Percentiles rank a stretch among this genome's conserved stretches.
phyloP scores from a whole-genome alignment of 2,329 filamentous ascomycete species.

The Colletotrichum sublineola region DNA sequence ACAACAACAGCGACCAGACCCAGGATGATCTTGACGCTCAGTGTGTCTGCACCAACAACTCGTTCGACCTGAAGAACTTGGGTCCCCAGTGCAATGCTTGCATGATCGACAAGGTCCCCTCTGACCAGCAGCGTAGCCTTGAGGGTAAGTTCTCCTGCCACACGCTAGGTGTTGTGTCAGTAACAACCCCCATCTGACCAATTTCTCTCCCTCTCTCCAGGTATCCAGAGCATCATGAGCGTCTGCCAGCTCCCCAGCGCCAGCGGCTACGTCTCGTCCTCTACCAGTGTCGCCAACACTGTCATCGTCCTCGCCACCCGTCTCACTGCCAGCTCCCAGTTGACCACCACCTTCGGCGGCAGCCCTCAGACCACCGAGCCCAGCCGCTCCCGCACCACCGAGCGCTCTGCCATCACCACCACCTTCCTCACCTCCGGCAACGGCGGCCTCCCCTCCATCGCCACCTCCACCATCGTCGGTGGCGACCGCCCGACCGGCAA shows the following conservation, averaged over 20 bases:
- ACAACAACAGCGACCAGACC: slow-evolving; percentile 40
- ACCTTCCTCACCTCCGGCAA: slow-evolving; percentile 40
- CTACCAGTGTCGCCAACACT: slow-evolving; percentile 45
- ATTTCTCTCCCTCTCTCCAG: slow-evolving; percentile 38
- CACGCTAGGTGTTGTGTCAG: neutral
- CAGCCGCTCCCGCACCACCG: slow-evolving; percentile 18
- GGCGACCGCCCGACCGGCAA: slow-evolving; percentile 35
- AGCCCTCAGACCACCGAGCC: slow-evolving; percentile 9
- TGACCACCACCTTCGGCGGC: slow-evolving; percentile 52
- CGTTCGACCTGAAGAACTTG: slow-evolving; percentile 39
- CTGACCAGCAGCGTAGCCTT: slow-evolving; percentile 42
- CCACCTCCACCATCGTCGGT: slow-evolving; percentile 38
- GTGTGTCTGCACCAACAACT: slow-evolving; percentile 42
- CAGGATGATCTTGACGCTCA: slow-evolving; percentile 40
- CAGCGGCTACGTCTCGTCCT: slow-evolving; percentile 46
- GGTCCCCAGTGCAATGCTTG: slow-evolving; percentile 52
- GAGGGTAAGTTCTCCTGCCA: slow-evolving; percentile 24
- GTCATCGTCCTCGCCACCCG: slow-evolving; percentile 51
- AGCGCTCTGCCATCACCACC: slow-evolving; percentile 35
- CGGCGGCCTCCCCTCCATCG: slow-evolving; percentile 36
- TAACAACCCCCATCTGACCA: neutral
- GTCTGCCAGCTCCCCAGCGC: slow-evolving; percentile 53
- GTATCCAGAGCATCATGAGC: slow-evolving; percentile 53
- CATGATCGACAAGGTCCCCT: slow-evolving; percentile 50
- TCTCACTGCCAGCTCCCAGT: slow-evolving; percentile 50